Percentiles rank a stretch among this genome's conserved stretches.
phyloP scores from a whole-genome alignment of 768 basidiomycete species.

The Pholiota microspora region DNA sequence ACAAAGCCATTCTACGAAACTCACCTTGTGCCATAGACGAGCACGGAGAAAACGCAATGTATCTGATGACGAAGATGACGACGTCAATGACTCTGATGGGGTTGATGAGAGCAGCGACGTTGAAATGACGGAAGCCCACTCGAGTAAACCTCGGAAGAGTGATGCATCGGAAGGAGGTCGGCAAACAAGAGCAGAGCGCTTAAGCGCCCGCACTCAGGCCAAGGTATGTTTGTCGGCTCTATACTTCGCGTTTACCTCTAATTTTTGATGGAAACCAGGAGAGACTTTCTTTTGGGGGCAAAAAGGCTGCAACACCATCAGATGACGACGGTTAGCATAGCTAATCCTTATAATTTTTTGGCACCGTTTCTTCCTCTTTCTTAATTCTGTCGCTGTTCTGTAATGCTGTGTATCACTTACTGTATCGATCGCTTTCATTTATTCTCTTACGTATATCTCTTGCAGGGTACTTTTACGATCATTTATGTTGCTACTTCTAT shows the following conservation, averaged over 20 bases:
- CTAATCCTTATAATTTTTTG: neutral
- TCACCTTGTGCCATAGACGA: constrained; percentile 25
- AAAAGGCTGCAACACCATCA: constrained; percentile 15
- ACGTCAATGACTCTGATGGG: constrained; percentile 23
- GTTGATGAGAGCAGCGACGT: constrained; percentile 35
- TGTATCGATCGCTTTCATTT: constrained; percentile 14
- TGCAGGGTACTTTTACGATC: neutral
- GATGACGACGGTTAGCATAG: constrained; percentile 10
- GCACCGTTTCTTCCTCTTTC: neutral
- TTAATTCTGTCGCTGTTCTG: constrained; percentile 8
- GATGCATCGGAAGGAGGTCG: constrained; percentile 27
- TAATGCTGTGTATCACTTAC: constrained; percentile 12
- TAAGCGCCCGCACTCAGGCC: constrained; percentile 23
- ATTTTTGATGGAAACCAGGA: constrained; percentile 6
- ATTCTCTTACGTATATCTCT: constrained; percentile 3
- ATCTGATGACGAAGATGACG: constrained; percentile 39
- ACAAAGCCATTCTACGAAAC: constrained; percentile 5
- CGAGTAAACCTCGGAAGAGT: constrained; percentile 22
- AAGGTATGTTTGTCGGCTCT: constrained; percentile 14
- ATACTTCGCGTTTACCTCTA: too few relatives aligned
- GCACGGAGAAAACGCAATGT: constrained; percentile 30
- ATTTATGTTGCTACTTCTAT: neutral
- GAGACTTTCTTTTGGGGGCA: constrained; percentile 11
- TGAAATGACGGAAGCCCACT: constrained; percentile 32
- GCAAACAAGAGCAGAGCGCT: constrained; percentile 20